Conservation (phyloP, 768 basidiomycete genomes). For the Pleurotus salmoneostramineus region DNA sequence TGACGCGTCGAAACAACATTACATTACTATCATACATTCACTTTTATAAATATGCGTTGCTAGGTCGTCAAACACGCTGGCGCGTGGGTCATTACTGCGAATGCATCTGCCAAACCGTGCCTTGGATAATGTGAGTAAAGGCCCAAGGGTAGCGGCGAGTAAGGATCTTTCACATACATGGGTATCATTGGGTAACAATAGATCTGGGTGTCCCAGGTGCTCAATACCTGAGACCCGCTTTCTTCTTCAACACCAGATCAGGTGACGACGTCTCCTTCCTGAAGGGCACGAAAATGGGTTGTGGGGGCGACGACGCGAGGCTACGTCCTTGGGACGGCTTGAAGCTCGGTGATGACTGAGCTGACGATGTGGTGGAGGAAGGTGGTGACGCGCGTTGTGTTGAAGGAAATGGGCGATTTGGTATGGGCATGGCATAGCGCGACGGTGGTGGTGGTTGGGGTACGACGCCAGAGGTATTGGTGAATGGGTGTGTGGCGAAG, state of each 20-base stretch:
- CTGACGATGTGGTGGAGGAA: conserved; percentile 18
- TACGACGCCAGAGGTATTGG: conserved; percentile 35
- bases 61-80: no score
- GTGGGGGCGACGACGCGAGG: conserved; percentile 12
- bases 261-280: conserved; percentile 50
- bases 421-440: conserved; percentile 39
- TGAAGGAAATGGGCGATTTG: conserved; percentile 19
- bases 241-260: conserved; percentile 44
- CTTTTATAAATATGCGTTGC: no score
- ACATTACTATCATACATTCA: no score
- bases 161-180: neutral
- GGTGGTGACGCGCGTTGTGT: conserved; percentile 10
- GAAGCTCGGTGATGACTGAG: conserved; percentile 9
- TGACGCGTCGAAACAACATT: no score
- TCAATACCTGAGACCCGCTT: conserved; percentile 10
- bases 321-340: conserved; percentile 25
- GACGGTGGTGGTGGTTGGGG: conserved; percentile 44
- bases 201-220: neutral
- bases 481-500: conserved; percentile 57
- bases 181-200: neutral
- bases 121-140: no score
- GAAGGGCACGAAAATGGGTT: conserved; percentile 50
- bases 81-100: no score
- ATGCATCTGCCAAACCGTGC: no score
- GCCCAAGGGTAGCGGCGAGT: neutral